Percentiles rank a stretch among this genome's conserved stretches.
Evolutionary conservation across 2,329 filamentous ascomycete genomes (phyloP).

Genomic region (Fusarium multiceps): DNA sequence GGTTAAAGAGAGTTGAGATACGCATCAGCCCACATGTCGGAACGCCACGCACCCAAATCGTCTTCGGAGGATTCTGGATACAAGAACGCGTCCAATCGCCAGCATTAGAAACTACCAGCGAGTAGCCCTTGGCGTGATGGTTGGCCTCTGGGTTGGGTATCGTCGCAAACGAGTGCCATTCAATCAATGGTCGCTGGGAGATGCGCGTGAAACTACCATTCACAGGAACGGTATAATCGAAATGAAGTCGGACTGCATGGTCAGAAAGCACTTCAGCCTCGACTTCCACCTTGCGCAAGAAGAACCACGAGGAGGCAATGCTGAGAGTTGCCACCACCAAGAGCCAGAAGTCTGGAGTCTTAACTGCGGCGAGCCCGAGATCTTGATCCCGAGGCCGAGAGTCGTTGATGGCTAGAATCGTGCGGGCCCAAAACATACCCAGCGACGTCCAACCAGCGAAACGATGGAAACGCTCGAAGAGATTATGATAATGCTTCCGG

Average conservation of each 20-base stretch:
- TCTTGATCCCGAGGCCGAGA: conserved; percentile 50
- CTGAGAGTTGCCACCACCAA: conserved; percentile 71
- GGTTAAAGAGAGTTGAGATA: conserved; percentile 73
- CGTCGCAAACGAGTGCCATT: conserved; percentile 82
- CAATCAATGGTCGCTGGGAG: conserved; percentile 70
- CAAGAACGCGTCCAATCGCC: conserved; percentile 78
- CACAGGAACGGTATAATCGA: conserved; percentile 70
- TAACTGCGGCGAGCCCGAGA: conserved; percentile 53
- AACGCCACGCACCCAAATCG: conserved; percentile 75
- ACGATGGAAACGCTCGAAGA: conserved; percentile 77
- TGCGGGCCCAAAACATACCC: conserved; percentile 72
- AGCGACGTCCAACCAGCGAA: conserved; percentile 78
- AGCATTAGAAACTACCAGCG: conserved; percentile 76
- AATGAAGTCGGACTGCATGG: conserved; percentile 78
- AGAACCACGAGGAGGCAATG: conserved; percentile 78
- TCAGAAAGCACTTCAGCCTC: conserved; percentile 73
- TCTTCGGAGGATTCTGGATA: conserved; percentile 69
- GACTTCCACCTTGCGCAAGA: conserved; percentile 75
- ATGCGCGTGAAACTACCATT: conserved; percentile 63
- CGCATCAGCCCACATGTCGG: conserved; percentile 75
- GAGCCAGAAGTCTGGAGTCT: conserved; percentile 71
- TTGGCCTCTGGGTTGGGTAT: conserved; percentile 67
- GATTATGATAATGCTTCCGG: conserved; percentile 71
- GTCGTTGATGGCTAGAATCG: conserved; percentile 65
- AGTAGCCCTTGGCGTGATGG: conserved; percentile 63